Percentiles rank a stretch among this genome's conserved stretches.
Conservation (phyloP, 2,329 filamentous ascomycete genomes). For the Trichophyton equinum region DNA sequence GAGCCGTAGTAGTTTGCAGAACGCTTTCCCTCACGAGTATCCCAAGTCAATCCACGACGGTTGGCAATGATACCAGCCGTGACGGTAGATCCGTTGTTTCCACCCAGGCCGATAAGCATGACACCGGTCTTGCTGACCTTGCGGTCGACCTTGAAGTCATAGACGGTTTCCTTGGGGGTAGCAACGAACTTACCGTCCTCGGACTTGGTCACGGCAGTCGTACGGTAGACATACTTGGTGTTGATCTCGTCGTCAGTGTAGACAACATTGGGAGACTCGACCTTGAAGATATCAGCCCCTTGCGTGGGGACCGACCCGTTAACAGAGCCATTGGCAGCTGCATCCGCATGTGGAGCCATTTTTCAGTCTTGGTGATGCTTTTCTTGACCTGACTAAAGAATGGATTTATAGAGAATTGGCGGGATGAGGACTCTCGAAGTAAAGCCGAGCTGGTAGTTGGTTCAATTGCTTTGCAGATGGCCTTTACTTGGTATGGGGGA, state of each 20-base stretch:
- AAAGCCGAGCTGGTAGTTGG: constrained; percentile 4
- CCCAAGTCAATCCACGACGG: constrained; percentile 72
- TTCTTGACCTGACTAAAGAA: constrained; percentile 23
- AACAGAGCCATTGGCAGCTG: constrained; percentile 40
- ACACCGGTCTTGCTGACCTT: constrained; percentile 85
- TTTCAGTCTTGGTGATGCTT: constrained; percentile 18
- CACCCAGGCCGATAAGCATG: constrained; percentile 96
- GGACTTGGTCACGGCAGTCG: constrained; percentile 64
- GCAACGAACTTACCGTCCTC: constrained; percentile 68
- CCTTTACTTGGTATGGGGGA: constrained; percentile 37
- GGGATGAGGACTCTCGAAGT: constrained; percentile 11
- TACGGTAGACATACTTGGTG: constrained; percentile 93
- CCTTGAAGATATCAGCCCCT: constrained; percentile 56
- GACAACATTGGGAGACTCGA: constrained; percentile 81
- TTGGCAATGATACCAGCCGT: constrained; percentile 97
- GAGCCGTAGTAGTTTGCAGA: constrained; percentile 97
- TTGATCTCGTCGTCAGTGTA: constrained; percentile 83
- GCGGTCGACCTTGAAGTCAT: constrained; percentile 96
- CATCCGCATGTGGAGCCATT: constrained; percentile 90
- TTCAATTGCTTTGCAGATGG: constrained; percentile 6
- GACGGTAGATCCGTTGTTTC: constrained; percentile 96
- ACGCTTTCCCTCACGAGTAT: constrained; percentile 78
- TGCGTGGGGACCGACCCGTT: constrained; percentile 37
- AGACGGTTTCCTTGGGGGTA: constrained; percentile 73
- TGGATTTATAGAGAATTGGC: constrained; percentile 9